A percentile compares a stretch with the other conserved stretches of the same genome.
phyloP scores from a whole-genome alignment of 2,329 filamentous ascomycete genomes.

The Setomelanomma holmii region DNA sequence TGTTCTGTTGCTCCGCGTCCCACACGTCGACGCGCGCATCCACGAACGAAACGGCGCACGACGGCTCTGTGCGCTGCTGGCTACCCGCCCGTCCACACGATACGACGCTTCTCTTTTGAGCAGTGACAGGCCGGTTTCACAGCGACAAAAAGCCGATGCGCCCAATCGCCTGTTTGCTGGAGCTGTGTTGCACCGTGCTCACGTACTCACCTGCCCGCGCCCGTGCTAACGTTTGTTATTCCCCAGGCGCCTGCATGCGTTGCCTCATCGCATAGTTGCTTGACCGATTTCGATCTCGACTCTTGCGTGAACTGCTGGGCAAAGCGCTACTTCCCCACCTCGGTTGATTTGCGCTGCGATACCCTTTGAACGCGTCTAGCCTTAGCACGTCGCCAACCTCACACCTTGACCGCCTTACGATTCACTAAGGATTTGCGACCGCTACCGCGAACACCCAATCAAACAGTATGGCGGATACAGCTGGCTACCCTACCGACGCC shows the following conservation, averaged over 20 bases:
- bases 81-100: slow-evolving; percentile 30
- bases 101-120: slow-evolving; percentile 37
- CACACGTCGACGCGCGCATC: slow-evolving; percentile 34
- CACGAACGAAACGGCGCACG: slow-evolving; percentile 38
- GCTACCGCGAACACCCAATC: slow-evolving; percentile 4
- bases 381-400: slow-evolving; percentile 8
- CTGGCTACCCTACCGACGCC: slow-evolving; percentile 46
- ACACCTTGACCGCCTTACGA: slow-evolving; percentile 22
- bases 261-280: slow-evolving; percentile 37
- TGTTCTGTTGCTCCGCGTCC: slow-evolving; percentile 29
- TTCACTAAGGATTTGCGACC: too few relatives aligned
- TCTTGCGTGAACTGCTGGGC: slow-evolving; percentile 35
- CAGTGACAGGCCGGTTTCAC: slow-evolving; percentile 49
- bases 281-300: slow-evolving; percentile 21
- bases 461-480: slow-evolving; percentile 46
- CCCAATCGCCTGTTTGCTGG: slow-evolving; percentile 32
- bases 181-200: slow-evolving; percentile 34
- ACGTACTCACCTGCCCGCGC: slow-evolving; percentile 32
- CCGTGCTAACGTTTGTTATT: slow-evolving; percentile 48
- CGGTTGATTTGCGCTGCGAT: slow-evolving; percentile 32
- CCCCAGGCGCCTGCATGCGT: slow-evolving; percentile 35
- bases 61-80: slow-evolving; percentile 36
- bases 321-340: slow-evolving; percentile 26
- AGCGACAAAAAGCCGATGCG: slow-evolving; percentile 38
- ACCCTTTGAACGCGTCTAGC: slow-evolving; percentile 28